A percentile compares a stretch with the other conserved stretches of the same genome.
Conservation (phyloP, 371 early-diverging fungal species). For the Capillidium rhysosporum region DNA sequence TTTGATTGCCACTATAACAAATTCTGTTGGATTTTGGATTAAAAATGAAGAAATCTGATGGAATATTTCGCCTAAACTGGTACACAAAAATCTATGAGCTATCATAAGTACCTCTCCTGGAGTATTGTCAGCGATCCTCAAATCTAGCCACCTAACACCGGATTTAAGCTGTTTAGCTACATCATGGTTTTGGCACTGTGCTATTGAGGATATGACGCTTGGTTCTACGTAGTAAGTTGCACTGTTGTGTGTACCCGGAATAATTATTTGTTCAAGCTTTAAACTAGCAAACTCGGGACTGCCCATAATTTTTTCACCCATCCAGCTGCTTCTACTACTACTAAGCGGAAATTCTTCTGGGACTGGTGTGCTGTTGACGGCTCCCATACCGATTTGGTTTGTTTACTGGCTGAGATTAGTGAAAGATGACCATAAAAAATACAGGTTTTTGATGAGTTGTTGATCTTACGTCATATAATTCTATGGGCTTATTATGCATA, state of each 20-base stretch:
- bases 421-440: too few species aligned
- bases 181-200: constrained; percentile 3
- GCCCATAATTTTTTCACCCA: neutral
- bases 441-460: too few species aligned
- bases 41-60: constrained; percentile 3
- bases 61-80: neutral
- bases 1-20: constrained; percentile 1
- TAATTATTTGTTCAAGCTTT: constrained; percentile 1
- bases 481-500: too few species aligned
- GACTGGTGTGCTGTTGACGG: neutral
- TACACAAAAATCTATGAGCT: neutral
- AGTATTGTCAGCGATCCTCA: constrained; percentile 2
- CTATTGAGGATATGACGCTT: neutral
- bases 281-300: neutral
- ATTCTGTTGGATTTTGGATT: neutral
- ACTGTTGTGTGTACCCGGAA: constrained; percentile 5
- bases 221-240: constrained; percentile 3
- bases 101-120: neutral
- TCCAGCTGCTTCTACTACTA: neutral
- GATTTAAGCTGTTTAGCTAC: neutral
- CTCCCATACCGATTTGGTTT: neutral
- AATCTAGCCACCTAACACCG: constrained; percentile 1
- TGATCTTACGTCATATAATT: too few species aligned
- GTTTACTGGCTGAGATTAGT: too few species aligned
- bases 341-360: neutral